Evolutionary conservation across 768 basidiomycete species (phyloP), one percentile per base, ranked within the genome.

Genomic region (Termitomyces bulborhizus): DNA sequence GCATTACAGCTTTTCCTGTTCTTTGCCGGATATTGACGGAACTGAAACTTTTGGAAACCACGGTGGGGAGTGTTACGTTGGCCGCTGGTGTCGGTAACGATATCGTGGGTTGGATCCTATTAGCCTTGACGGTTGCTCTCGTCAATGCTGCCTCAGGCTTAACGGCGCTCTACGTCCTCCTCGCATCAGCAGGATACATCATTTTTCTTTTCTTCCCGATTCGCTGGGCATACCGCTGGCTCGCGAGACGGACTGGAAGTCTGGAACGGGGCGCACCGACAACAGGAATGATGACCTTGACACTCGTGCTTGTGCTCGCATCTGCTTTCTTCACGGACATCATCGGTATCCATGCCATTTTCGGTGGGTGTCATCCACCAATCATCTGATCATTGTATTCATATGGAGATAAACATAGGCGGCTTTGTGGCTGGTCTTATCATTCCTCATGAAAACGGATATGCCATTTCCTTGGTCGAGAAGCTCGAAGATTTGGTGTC

Each of bases 281-380:
- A 0, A 71, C 85, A 4, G 67, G 80, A 51, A 85, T 90, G 79
- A 91, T 93, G 86, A 85, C 85, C 0, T 55, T 90, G 13, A 88
- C 83, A 1, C 65, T 96, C n/a, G 58, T 92, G 32, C 64, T 92
- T 32, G 82, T 92, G 1, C 80, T 93, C 59, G 68, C 75, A n/a
- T 86, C 84, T 4, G 88, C 88, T 0, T 93, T 91, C 71, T 86
- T 87, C 71, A 93, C 90, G 3, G 90, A 91, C 67, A 81, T 90
- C 60, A 92, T 93, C 56, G 91, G 88, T 29, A 79, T 88, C 36
- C 82, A 85, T 65, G 67, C 84, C 46, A 86, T 88, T 60, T 86
- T 84, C 61, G 81, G 80, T 79, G 53, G 54, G 69, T 37, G 63
- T 6, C 18, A 4, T 21, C 15, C 1, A 21, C 9, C 24, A 24